Evolutionary conservation across 768 basidiomycete species (phyloP).

Genomic region (Psilocybe tampanensis): DNA sequence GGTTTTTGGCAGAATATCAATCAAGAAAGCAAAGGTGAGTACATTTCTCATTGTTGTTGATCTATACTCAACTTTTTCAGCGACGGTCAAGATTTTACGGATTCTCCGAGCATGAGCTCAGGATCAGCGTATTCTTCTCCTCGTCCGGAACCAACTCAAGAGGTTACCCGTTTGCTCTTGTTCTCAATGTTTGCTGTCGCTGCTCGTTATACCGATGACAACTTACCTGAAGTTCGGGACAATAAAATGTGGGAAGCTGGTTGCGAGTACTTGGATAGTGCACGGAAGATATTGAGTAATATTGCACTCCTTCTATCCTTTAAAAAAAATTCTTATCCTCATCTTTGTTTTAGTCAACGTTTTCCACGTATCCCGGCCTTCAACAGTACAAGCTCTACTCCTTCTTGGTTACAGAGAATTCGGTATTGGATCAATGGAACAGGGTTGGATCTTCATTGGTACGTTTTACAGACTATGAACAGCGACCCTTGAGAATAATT

Average conservation of each 20-base stretch:
- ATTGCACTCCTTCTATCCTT: slow-evolving; percentile 2
- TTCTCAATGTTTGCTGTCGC: slow-evolving; percentile 83
- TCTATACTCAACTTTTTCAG: slow-evolving; percentile 11
- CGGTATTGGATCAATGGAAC: slow-evolving; percentile 81
- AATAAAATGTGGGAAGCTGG: slow-evolving; percentile 77
- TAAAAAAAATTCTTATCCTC: slow-evolving; percentile 5
- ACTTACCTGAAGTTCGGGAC: slow-evolving; percentile 43
- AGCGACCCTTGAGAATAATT: slow-evolving; percentile 1
- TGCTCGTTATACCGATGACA: slow-evolving; percentile 66
- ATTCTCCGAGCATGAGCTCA: slow-evolving; percentile 29
- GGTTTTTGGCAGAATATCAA: slow-evolving; percentile 68
- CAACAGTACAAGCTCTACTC: slow-evolving; percentile 81
- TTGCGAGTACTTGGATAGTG: slow-evolving; percentile 61
- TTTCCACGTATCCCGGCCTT: slow-evolving; percentile 67
- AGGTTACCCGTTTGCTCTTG: slow-evolving; percentile 68
- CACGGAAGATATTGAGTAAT: slow-evolving; percentile 66
- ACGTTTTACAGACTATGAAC: slow-evolving; percentile 3
- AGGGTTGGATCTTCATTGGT: slow-evolving; percentile 87
- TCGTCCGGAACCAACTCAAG: slow-evolving; percentile 60
- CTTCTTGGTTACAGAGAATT: slow-evolving; percentile 84
- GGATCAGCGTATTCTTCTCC: slow-evolving; percentile 33
- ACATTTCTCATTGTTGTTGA: not conserved
- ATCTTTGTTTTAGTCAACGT: slow-evolving; percentile 47
- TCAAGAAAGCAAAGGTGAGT: slow-evolving; percentile 29
- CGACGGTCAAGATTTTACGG: slow-evolving; percentile 25